Evolutionary conservation across 2,329 filamentous ascomycete genomes (phyloP).

Genomic region (Colletotrichum godetiae): DNA sequence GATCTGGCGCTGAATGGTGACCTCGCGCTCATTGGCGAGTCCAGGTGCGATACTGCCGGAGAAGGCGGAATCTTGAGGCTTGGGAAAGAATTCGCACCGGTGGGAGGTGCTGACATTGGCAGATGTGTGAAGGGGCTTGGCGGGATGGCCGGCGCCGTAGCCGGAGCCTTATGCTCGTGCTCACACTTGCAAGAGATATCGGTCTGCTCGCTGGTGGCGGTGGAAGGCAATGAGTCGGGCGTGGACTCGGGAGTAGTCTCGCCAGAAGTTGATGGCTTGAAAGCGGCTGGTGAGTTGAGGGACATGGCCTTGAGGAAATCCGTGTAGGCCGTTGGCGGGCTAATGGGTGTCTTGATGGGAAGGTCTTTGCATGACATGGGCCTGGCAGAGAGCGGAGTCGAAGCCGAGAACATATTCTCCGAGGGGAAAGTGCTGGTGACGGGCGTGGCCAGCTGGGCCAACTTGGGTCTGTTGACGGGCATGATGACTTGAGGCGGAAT

Average conservation of each 20-base stretch:
- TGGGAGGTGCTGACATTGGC: constrained; percentile 70
- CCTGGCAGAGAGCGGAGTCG: constrained; percentile 72
- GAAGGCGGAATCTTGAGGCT: constrained; percentile 83
- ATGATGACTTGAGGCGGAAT: constrained; percentile 51
- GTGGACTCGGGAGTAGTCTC: constrained; percentile 59
- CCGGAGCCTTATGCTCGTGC: constrained; percentile 55
- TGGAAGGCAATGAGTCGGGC: constrained; percentile 50
- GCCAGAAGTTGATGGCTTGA: constrained; percentile 60
- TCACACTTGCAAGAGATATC: constrained; percentile 70
- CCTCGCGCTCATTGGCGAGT: constrained; percentile 77
- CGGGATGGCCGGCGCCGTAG: constrained; percentile 53
- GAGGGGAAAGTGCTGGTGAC: constrained; percentile 72
- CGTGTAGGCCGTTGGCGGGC: constrained; percentile 88
- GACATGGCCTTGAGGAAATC: constrained; percentile 92
- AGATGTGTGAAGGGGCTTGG: constrained; percentile 64
- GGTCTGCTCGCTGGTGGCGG: constrained; percentile 62
- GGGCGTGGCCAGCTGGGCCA: constrained; percentile 71
- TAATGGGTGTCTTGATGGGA: constrained; percentile 89
- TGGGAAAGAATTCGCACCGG: constrained; percentile 70
- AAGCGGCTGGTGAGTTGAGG: constrained; percentile 74
- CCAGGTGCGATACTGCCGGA: constrained; percentile 72
- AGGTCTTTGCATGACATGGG: constrained; percentile 50
- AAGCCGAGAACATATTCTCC: constrained; percentile 67
- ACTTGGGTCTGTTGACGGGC: constrained; percentile 68
- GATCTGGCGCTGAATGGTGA: constrained; percentile 81